Evolutionary conservation across 495 filamentous ascomycete genomes (phyloP).

Genomic region (Parathielavia appendiculata): DNA sequence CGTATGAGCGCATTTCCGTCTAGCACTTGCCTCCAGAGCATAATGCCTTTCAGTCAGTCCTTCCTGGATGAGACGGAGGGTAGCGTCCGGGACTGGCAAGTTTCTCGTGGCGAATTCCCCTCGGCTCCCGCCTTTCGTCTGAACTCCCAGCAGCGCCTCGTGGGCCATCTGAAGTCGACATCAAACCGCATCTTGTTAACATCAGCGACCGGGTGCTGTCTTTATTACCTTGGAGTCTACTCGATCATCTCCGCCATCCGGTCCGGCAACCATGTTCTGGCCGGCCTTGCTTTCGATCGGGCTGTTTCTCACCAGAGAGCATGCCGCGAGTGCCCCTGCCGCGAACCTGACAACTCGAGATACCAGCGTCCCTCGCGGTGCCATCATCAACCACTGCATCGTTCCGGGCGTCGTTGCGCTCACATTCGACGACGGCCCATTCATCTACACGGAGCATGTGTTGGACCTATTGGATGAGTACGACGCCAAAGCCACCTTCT

Average conservation of each 20-base stretch:
- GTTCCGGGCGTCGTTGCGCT: slow-evolving; percentile 41
- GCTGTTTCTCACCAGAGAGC: slow-evolving; percentile 9
- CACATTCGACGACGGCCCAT: slow-evolving; percentile 47
- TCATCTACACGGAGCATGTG: slow-evolving; percentile 29
- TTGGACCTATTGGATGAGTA: slow-evolving; percentile 39
- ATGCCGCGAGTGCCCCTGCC: slow-evolving; percentile 6
- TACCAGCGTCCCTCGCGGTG: slow-evolving; percentile 18
- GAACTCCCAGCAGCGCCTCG: background rate
- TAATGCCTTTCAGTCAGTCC: background rate
- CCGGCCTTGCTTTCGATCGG: slow-evolving; percentile 12
- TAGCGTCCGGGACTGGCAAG: background rate
- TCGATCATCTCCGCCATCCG: background rate
- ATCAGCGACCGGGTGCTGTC: background rate
- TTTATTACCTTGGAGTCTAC: slow-evolving; percentile 4
- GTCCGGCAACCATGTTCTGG: slow-evolving; percentile 4
- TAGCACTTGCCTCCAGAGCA: background rate
- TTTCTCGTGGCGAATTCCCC: background rate
- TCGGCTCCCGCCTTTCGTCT: background rate
- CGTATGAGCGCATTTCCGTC: background rate
- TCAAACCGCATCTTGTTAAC: background rate
- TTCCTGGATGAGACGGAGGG: background rate
- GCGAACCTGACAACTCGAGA: slow-evolving; percentile 10
- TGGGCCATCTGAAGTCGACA: background rate
- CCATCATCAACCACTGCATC: slow-evolving; percentile 54
- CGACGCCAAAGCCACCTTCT: slow-evolving; percentile 62